Percentiles rank a stretch among this genome's conserved stretches.
phyloP scores from a whole-genome alignment of 2,329 filamentous ascomycete genomes.

The Erysiphe neolycopersici region DNA sequence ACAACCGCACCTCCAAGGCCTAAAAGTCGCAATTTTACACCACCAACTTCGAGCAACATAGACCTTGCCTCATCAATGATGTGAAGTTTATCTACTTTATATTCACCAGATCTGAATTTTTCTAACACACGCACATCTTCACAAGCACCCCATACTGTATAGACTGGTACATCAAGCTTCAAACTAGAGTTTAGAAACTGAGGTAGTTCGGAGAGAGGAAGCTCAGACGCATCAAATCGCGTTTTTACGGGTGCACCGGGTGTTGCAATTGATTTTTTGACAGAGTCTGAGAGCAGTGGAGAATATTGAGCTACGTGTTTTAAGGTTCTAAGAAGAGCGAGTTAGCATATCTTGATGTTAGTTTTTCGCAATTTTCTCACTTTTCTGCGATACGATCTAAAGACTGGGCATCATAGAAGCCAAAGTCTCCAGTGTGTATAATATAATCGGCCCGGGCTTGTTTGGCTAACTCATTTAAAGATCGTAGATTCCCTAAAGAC shows the following conservation, averaged over 20 bases:
- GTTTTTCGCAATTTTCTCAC: slow-evolving; percentile 24
- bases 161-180: slow-evolving; percentile 86
- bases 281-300: slow-evolving; percentile 58
- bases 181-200: slow-evolving; percentile 68
- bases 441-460: slow-evolving; percentile 91
- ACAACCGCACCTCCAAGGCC: slow-evolving; percentile 90
- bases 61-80: slow-evolving; percentile 97
- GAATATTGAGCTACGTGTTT: slow-evolving; percentile 99
- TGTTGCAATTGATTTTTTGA: slow-evolving; percentile 39
- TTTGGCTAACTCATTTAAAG: slow-evolving; percentile 86
- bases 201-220: slow-evolving; percentile 78
- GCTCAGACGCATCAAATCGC: slow-evolving; percentile 53
- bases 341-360: slow-evolving; percentile 2
- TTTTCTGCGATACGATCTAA: slow-evolving; percentile 96
- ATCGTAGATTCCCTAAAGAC: slow-evolving; percentile 60
- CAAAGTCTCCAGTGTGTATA: slow-evolving; percentile 96
- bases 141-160: slow-evolving; percentile 96
- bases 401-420: slow-evolving; percentile 92
- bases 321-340: slow-evolving; percentile 38
- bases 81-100: slow-evolving; percentile 91
- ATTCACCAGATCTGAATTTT: slow-evolving; percentile 91
- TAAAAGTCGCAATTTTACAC: slow-evolving; percentile 81
- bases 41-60: slow-evolving; percentile 77
- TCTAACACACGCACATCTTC: slow-evolving; percentile 94
- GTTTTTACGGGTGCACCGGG: slow-evolving; percentile 60